A percentile compares a stretch with the other conserved stretches of the same genome.
These are phyloP conservation scores for Boletus huronensis DNA, from an alignment of 768 basidiomycete species.

Conservation along the genomic window DNA sequence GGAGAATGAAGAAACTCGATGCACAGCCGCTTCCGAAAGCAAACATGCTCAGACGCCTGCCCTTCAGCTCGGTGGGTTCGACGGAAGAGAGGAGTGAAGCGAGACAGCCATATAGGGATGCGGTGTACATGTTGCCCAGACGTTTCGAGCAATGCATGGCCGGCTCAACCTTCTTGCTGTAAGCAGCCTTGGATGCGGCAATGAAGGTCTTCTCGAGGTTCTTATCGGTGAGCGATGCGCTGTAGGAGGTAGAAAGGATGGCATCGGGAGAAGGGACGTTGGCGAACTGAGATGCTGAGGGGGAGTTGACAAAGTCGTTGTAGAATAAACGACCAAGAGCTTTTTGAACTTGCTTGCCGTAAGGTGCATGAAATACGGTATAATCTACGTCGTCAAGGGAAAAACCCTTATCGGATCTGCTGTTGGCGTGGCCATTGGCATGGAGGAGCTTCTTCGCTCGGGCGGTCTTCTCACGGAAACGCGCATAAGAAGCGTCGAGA, in stretches of 20 bases:
- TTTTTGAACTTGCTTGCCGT: constrained; percentile 98
- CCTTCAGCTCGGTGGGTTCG: constrained; percentile 63
- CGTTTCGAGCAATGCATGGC: constrained; percentile 85
- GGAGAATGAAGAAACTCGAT: constrained; percentile 87
- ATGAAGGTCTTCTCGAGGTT: constrained; percentile 93
- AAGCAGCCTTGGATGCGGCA: constrained; percentile 67
- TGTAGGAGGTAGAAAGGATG: constrained; percentile 61
- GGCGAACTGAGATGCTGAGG: constrained; percentile 64
- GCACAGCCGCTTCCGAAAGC: constrained; percentile 97
- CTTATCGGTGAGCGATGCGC: constrained; percentile 88
- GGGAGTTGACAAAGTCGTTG: constrained; percentile 87
- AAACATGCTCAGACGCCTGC: constrained; percentile 90
- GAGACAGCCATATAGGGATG: constrained; percentile 90
- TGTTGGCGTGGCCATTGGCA: constrained; percentile 36
- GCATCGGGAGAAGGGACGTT: constrained; percentile 68
- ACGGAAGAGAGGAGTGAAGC: constrained; percentile 79
- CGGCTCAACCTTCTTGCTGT: constrained; percentile 73
- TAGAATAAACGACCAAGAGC: constrained; percentile 88
- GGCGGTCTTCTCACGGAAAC: constrained; percentile 79
- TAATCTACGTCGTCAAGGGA: constrained; percentile 87
- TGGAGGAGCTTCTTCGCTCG: constrained; percentile 51
- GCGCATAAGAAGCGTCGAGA: constrained; percentile 83
- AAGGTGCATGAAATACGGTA: constrained; percentile 94
- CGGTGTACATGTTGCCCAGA: constrained; percentile 99
- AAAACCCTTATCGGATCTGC: constrained; percentile 41